Conservation (phyloP, 2,329 filamentous ascomycete species). For the Penicillium freii region DNA sequence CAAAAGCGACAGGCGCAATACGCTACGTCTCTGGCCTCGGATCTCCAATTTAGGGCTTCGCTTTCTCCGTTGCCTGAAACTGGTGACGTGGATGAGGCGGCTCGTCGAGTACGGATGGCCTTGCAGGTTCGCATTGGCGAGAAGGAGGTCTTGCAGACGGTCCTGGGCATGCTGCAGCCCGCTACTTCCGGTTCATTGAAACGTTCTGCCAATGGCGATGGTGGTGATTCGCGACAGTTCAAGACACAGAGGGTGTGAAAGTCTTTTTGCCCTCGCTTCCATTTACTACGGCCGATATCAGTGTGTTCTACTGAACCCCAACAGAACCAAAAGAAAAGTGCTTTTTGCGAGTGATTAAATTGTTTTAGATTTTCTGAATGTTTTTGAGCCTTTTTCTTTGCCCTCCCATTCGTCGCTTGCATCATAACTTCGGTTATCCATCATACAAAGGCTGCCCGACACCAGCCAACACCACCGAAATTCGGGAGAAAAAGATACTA, state of each 20-base stretch:
- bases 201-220: constrained; percentile 28
- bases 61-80: constrained; percentile 33
- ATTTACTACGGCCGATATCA: not conserved
- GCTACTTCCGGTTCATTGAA: constrained; percentile 29
- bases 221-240: constrained; percentile 26
- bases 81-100: constrained; percentile 35
- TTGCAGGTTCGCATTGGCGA: constrained; percentile 68
- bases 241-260: constrained; percentile 29
- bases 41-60: constrained; percentile 43
- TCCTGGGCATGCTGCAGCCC: constrained; percentile 43
- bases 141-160: constrained; percentile 63
- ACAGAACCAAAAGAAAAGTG: constrained; percentile 13
- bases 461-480: constrained; percentile 14
- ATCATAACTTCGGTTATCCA: constrained; percentile 40
- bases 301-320: constrained; percentile 7
- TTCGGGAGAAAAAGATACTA: constrained; percentile 28
- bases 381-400: constrained; percentile 22
- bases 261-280: not conserved
- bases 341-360: constrained; percentile 27
- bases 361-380: constrained; percentile 35
- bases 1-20: constrained; percentile 49
- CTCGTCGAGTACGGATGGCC: constrained; percentile 56
- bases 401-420: constrained; percentile 32
- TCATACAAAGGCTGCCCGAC: constrained; percentile 28
- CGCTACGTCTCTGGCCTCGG: constrained; percentile 53